Conservation (phyloP, 106 monocot genomes). For the Platanthera guangdongensis region DNA sequence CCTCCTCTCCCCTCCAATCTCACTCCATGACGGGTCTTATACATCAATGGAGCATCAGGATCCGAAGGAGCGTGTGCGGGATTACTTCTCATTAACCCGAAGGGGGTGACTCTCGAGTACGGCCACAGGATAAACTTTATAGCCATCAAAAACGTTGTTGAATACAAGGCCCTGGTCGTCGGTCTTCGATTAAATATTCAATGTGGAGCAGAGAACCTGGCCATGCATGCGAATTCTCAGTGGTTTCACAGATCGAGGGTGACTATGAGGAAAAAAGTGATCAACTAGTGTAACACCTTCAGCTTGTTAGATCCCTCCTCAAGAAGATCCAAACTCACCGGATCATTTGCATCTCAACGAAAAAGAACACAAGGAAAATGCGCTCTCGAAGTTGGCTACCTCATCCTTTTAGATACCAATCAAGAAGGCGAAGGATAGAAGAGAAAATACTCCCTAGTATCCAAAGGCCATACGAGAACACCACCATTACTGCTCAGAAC, state of each 20-base stretch:
- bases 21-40: too few species aligned
- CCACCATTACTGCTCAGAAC: too few species aligned
- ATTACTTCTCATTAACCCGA: background rate
- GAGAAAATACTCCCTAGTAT: too few species aligned
- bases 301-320: background rate
- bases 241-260: too few species aligned
- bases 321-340: background rate
- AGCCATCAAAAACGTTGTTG: background rate
- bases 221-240: background rate
- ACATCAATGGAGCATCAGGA: too few species aligned
- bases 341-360: background rate
- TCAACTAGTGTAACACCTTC: background rate
- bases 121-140: background rate
- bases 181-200: background rate
- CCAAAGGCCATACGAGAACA: too few species aligned
- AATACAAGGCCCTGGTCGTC: background rate
- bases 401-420: background rate
- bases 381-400: background rate
- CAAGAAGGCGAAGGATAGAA: background rate
- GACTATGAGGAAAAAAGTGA: background rate
- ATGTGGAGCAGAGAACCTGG: background rate
- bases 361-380: background rate
- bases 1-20: too few species aligned
- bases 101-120: background rate
- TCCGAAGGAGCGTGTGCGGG: too few species aligned